phyloP scores from a whole-genome alignment of 768 basidiomycete species.

The Kwoniella pini region DNA sequence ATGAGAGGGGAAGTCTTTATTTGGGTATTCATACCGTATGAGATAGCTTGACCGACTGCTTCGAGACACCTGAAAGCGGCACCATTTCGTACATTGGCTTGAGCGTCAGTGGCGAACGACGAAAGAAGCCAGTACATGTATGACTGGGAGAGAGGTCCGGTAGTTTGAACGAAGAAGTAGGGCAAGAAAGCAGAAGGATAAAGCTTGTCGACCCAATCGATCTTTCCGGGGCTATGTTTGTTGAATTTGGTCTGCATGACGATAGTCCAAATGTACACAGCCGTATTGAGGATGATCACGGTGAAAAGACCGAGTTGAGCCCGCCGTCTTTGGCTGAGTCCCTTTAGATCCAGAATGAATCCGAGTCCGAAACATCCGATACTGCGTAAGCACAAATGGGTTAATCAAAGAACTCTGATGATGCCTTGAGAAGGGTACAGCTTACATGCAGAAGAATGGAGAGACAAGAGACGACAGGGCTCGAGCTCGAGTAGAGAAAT shows the following conservation, averaged over 20 bases:
- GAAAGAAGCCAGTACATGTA: slow-evolving; percentile 44
- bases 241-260: slow-evolving; percentile 14
- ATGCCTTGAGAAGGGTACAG: too few species aligned
- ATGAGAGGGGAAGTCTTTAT: slow-evolving; percentile 20
- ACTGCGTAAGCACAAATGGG: slow-evolving; percentile 20
- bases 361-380: slow-evolving; percentile 29
- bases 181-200: slow-evolving; percentile 17
- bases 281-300: slow-evolving; percentile 9
- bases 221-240: slow-evolving; percentile 12
- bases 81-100: slow-evolving; percentile 31
- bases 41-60: slow-evolving; percentile 36
- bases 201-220: slow-evolving; percentile 10
- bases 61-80: slow-evolving; percentile 43
- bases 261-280: slow-evolving; percentile 15
- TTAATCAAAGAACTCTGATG: not conserved
- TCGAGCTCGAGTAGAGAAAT: slow-evolving; percentile 33
- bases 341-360: slow-evolving; percentile 34
- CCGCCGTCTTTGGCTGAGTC: slow-evolving; percentile 18
- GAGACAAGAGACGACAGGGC: slow-evolving; percentile 44
- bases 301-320: slow-evolving; percentile 6
- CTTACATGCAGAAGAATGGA: slow-evolving; percentile 22
- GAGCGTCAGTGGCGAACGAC: slow-evolving; percentile 33
- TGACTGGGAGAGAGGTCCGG: slow-evolving; percentile 27
- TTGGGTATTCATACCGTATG: slow-evolving; percentile 27
- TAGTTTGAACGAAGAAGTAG: slow-evolving; percentile 24